These are phyloP conservation scores for Heritiera littoralis DNA, from an alignment of 345 rosid genomes.

Conservation along the genomic window DNA sequence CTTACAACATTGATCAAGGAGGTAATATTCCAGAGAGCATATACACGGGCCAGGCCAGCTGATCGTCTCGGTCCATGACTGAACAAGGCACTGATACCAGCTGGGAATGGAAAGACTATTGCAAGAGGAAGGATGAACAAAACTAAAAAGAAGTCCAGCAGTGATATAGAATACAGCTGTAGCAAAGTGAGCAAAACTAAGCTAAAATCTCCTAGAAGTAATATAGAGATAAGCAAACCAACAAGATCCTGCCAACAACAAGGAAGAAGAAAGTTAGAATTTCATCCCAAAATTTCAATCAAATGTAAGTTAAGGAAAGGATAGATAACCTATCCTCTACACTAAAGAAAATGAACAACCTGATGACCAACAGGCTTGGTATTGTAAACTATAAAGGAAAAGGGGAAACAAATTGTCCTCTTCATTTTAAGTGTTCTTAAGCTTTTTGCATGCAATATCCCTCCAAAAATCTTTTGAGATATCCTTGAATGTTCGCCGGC, in stretches of 20 bases:
- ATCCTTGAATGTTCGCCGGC: constrained; percentile 36
- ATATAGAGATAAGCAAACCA: constrained; percentile 76
- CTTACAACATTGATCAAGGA: constrained; percentile 86
- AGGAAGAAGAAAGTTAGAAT: constrained; percentile 9
- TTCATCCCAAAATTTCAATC: background rate
- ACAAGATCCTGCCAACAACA: constrained; percentile 71
- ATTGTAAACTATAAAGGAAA: constrained; percentile 61
- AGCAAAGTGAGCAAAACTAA: constrained; percentile 84
- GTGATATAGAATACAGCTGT: constrained; percentile 86
- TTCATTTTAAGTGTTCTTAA: constrained; percentile 61
- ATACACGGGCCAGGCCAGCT: constrained; percentile 78
- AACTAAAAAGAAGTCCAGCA: constrained; percentile 62
- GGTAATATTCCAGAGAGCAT: constrained; percentile 85
- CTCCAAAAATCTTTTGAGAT: constrained; percentile 35
- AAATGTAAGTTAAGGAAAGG: constrained; percentile 13
- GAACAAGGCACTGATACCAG: constrained; percentile 90
- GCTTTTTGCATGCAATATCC: constrained; percentile 67
- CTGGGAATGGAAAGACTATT: constrained; percentile 77
- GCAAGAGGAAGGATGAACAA: constrained; percentile 77
- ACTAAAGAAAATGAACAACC: constrained; percentile 43
- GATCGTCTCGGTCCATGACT: constrained; percentile 89
- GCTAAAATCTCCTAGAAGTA: constrained; percentile 78
- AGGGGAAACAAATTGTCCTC: constrained; percentile 51
- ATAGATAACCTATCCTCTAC: no score
- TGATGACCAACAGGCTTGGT: constrained; percentile 90